Evolutionary conservation across 371 early-diverging fungal species (phyloP).

Genomic region (Dichotomocladium elegans): DNA sequence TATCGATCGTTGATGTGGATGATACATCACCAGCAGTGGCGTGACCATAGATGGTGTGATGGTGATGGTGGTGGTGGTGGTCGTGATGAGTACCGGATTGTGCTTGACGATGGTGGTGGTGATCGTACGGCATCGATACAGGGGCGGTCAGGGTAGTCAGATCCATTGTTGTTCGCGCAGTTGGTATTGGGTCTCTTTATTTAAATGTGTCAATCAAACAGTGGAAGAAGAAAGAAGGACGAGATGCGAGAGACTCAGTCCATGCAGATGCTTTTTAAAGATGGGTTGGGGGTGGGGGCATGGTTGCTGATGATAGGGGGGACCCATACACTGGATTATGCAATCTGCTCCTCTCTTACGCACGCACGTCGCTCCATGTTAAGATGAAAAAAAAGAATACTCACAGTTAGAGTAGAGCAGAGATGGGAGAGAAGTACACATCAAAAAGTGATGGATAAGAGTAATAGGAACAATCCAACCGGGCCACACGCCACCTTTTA

Average conservation of each 20-base stretch:
- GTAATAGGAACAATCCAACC: conserved; percentile 1
- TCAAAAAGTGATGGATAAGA: conserved; percentile 4
- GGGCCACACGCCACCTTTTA: conserved; percentile 4
- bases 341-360: neutral
- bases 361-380: neutral
- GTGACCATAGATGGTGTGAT: conserved; percentile 1
- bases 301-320: no score
- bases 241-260: neutral
- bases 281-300: no score
- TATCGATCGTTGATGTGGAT: neutral
- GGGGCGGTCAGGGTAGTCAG: conserved; percentile 6
- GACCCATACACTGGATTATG: neutral
- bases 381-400: no score
- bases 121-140: conserved; percentile 8
- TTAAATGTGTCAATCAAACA: neutral
- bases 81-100: neutral
- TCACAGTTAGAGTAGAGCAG: no score
- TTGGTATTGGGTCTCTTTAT: neutral
- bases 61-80: conserved; percentile 1
- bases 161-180: conserved; percentile 5
- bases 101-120: conserved; percentile 1
- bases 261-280: neutral
- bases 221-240: neutral
- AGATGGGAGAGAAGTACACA: neutral
- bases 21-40: no score